phyloP scores from a whole-genome alignment of 1,284 basidiomycete genomes.

The Xerocomus nothofagi region DNA sequence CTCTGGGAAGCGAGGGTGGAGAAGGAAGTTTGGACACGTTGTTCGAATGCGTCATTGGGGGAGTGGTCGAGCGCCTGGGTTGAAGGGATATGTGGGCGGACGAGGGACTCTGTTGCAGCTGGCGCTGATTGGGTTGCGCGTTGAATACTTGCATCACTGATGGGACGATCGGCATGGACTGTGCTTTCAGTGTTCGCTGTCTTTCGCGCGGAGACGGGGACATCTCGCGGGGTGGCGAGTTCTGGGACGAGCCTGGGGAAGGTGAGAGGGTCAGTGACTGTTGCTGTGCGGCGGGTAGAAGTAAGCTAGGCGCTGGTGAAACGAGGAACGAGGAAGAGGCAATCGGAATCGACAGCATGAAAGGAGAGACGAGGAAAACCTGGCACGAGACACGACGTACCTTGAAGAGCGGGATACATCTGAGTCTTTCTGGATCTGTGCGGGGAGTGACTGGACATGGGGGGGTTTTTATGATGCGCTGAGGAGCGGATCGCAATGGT shows the following conservation, averaged over 20 bases:
- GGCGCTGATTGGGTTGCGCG: slow-evolving; percentile 36
- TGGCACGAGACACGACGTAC: slow-evolving; percentile 23
- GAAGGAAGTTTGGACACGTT: slow-evolving; percentile 43
- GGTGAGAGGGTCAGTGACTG: slow-evolving; percentile 5
- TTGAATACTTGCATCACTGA: slow-evolving; percentile 51
- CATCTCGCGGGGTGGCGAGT: slow-evolving; percentile 56
- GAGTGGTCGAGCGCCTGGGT: slow-evolving; percentile 42
- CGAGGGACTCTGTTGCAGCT: slow-evolving; percentile 54
- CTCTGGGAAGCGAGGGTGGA: slow-evolving; percentile 30
- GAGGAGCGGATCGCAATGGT: not conserved
- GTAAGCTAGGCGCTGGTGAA: not conserved
- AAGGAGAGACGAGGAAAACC: not conserved
- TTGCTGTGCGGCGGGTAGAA: no score
- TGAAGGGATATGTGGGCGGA: slow-evolving; percentile 49
- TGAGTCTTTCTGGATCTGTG: slow-evolving; percentile 51
- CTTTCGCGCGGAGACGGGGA: slow-evolving; percentile 69
- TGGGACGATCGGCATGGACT: slow-evolving; percentile 62
- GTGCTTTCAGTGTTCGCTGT: slow-evolving; percentile 55
- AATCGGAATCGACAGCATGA: not conserved
- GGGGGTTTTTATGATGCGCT: slow-evolving; percentile 16
- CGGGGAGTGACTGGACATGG: slow-evolving; percentile 63
- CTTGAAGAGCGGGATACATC: slow-evolving; percentile 38
- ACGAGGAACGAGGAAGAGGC: not conserved
- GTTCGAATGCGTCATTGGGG: slow-evolving; percentile 36
- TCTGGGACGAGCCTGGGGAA: slow-evolving; percentile 27